These are phyloP conservation scores for Panicum miliaceum DNA, from an alignment of 176 grass and related monocot species.

Conservation along the genomic window DNA sequence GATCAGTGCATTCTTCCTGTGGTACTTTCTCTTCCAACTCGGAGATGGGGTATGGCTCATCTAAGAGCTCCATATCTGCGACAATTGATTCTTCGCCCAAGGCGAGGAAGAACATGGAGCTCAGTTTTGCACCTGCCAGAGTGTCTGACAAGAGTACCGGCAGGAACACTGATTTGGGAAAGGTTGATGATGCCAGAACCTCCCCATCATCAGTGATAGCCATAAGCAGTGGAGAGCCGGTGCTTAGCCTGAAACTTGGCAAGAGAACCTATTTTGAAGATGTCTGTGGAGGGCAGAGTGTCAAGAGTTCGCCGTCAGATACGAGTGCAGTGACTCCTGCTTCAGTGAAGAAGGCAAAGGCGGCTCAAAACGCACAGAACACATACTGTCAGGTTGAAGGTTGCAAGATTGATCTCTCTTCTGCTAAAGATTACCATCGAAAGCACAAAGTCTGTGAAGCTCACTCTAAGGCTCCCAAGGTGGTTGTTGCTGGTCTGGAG, in stretches of 20 bases:
- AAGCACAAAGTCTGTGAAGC: constrained; percentile 84
- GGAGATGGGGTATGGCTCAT: constrained; percentile 55
- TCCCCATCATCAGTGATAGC: constrained; percentile 36
- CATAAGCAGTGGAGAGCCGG: constrained; percentile 47
- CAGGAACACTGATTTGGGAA: constrained; percentile 20
- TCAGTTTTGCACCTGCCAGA: constrained; percentile 47
- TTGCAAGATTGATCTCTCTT: constrained; percentile 73
- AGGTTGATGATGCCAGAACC: constrained; percentile 39
- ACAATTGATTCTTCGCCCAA: constrained; percentile 55
- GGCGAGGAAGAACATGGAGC: constrained; percentile 42
- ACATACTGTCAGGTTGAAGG: constrained; percentile 88
- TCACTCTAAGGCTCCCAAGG: constrained; percentile 77
- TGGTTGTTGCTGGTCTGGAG: constrained; percentile 79
- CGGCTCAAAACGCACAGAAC: constrained; percentile 32
- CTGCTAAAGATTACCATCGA: constrained; percentile 90
- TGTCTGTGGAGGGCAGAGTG: constrained; percentile 46
- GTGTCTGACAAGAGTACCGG: constrained; percentile 7
- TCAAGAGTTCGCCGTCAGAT: constrained; percentile 45
- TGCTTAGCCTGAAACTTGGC: constrained; percentile 65
- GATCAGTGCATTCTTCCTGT: constrained; percentile 35
- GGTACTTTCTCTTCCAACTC: constrained; percentile 57
- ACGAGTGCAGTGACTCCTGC: constrained; percentile 14
- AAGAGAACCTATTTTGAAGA: constrained; percentile 75
- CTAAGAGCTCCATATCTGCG: constrained; percentile 54
- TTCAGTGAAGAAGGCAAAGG: constrained; percentile 54